Percentiles rank a stretch among this genome's conserved stretches.
These are phyloP conservation scores for Diplodia corticola DNA, from an alignment of 2,329 filamentous ascomycete genomes.

Conservation along the genomic window DNA sequence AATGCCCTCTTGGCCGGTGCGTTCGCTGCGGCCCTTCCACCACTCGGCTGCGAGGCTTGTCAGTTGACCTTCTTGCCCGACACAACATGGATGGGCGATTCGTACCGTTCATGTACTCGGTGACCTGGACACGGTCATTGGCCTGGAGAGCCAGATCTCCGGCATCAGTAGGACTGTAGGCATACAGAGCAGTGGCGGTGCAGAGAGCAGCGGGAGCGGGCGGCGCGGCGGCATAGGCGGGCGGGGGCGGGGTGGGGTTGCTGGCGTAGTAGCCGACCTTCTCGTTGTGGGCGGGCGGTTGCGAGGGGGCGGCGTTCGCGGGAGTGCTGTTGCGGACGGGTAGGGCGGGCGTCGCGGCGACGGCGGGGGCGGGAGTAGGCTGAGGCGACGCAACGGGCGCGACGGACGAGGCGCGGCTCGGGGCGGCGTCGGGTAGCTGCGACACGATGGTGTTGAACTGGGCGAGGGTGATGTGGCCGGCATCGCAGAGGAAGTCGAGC, in stretches of 20 bases:
- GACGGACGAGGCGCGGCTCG: conserved; percentile 40
- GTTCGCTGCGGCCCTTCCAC: conserved; percentile 88
- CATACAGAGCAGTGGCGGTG: conserved; percentile 78
- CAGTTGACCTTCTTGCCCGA: neutral
- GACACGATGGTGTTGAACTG: conserved; percentile 73
- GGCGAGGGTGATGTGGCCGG: conserved; percentile 72
- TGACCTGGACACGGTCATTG: conserved; percentile 76
- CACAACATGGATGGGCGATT: neutral
- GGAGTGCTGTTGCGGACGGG: conserved; percentile 30
- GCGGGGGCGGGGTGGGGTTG: conserved; percentile 39
- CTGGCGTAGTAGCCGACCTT: conserved; percentile 45
- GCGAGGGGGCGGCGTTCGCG: conserved; percentile 32
- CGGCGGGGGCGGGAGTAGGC: conserved; percentile 35
- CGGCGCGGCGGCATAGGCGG: conserved; percentile 49
- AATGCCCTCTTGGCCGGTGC: conserved; percentile 83
- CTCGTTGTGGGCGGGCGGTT: conserved; percentile 36
- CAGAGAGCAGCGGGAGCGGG: conserved; percentile 60
- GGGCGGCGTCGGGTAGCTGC: conserved; percentile 73
- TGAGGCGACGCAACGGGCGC: conserved; percentile 23
- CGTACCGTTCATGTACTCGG: conserved; percentile 79
- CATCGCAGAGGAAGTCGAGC: conserved; percentile 84
- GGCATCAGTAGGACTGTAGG: conserved; percentile 75
- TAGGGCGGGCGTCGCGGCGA: conserved; percentile 37
- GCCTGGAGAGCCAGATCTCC: conserved; percentile 80
- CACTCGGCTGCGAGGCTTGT: conserved; percentile 63